Evolutionary conservation across 2,329 filamentous ascomycete genomes (phyloP), one percentile per base, ranked within the genome.

Genomic region (Clonostachys solani): DNA sequence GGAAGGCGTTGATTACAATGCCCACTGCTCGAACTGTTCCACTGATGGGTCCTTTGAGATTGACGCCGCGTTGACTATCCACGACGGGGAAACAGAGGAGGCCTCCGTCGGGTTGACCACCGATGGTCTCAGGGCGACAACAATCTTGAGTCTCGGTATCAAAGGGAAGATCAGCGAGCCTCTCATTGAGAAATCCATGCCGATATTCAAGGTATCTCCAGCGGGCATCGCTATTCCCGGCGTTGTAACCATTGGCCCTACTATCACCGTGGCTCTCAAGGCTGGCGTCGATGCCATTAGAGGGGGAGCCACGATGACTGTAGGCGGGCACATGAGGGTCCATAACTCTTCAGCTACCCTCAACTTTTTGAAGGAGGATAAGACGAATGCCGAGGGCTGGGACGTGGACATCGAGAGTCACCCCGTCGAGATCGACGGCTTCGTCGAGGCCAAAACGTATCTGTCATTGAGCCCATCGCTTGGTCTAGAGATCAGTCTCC

Each of bases 181-280:
- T 10, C 8, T 35, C 9, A 17, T 40, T 40, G 13, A 34, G 23
- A 15, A 44, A 16, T 10, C 23, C 23, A 4, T 44, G n/a, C 42
- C 42, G 16, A 16, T 44, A 6, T 44, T 44, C 33, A 35, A 35
- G 9, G 29, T 23, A 13, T 44, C 42, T 35, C 42, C 42, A 16
- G 42, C 42, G 16, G 42, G 42, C 33, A 23, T 44, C 42, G 29
- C 19, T 34, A 44, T 44, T 17, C 42, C 42, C 33, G 42, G 42
- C 12, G n/a, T 44, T 23, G 33, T 44, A 4, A 44, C 42, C 15
- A 34, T 44, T 29, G 42, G 42, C 33, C 42, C 42, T 23, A 44
- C 42, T 34, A 34, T 44, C 33, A 13, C 23, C 23, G 33, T 44
- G 33, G 29, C n/a, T 13, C 42, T 44, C 42, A 44, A 35, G 10